Percentiles rank a stretch among this genome's conserved stretches.
Evolutionary conservation across 106 monocot genomes (phyloP).

Genomic region (Dioscorea alata): DNA sequence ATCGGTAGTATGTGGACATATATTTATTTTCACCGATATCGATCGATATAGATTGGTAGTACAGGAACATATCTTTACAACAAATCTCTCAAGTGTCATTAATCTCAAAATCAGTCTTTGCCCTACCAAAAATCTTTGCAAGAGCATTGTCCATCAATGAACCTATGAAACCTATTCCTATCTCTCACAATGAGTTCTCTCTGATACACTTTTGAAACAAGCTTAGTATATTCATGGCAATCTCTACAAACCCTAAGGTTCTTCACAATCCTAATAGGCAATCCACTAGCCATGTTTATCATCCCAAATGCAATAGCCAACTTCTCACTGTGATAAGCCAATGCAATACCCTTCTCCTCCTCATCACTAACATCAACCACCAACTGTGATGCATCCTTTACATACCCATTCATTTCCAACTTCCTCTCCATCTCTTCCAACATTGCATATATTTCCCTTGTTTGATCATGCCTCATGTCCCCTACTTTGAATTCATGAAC

Average conservation of each 20-base stretch:
- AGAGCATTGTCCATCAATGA: constrained; percentile 17
- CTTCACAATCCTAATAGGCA: constrained; percentile 11
- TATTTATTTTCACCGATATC: no score
- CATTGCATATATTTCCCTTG: constrained; percentile 8
- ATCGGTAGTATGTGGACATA: no score
- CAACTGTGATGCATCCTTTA: constrained; percentile 2
- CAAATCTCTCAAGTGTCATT: no score
- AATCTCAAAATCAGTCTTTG: no score
- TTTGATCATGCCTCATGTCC: constrained; percentile 7
- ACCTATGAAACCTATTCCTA: constrained; percentile 18
- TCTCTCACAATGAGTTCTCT: constrained; percentile 17
- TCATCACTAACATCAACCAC: constrained; percentile 22
- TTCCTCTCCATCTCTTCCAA: constrained; percentile 9
- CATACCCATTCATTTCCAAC: not conserved
- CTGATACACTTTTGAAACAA: constrained; percentile 1
- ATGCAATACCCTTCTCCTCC: constrained; percentile 14
- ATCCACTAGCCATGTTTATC: not conserved
- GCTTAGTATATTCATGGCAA: constrained; percentile 14
- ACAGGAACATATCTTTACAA: no score
- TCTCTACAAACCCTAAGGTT: constrained; percentile 24
- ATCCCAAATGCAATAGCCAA: constrained; percentile 19
- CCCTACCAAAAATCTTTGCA: constrained; percentile 25
- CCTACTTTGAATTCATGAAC: constrained; percentile 24
- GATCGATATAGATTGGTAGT: no score
- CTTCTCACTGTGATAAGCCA: constrained; percentile 21